Evolutionary conservation across 2,329 filamentous ascomycete species (phyloP), one percentile per base, ranked within the genome.

Genomic region (Parasarocladium wereldwijsianum): DNA sequence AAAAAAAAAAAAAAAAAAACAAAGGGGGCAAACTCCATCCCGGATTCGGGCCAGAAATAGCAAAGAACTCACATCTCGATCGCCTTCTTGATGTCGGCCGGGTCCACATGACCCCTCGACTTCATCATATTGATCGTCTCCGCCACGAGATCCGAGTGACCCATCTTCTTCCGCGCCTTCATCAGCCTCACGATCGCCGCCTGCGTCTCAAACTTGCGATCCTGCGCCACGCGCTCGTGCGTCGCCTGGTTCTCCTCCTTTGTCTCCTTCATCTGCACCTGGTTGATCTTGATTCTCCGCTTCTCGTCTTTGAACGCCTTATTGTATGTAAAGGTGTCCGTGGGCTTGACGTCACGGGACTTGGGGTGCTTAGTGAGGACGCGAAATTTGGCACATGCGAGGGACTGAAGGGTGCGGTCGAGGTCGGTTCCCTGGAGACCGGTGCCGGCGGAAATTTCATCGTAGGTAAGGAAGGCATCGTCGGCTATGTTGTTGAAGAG

Each of bases 201-300:
- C 53, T 98, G 90, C 0, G 86, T 94, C 58, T 98, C 92, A 45
- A 92, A 93, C 46, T 93, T 84, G 29, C 90, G 65, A 48, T 98
- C 90, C 31, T 81, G 79, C 0, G 76, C 77, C 4, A 98, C 83
- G 24, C 84, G 72, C 52, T 93, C 79, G 53, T 96, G 85, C 2
- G 86, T 96, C 43, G 80, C 83, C 54, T 85, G 81, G 57, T 94
- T 94, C 56, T 98, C 90, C 46, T 87, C 80, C 44, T 80, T 81
- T 1, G 90, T 96, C 57, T 98, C 90, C 56, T 90, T 92, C 29
- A 94, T 69, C 55, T 98, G 90, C 42, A 98, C 90, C 55, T 94
- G 87, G 57, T 96, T 98, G 62, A 98, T 94, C 62, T 98, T 98
- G 57, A 98, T 76, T 33, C 85, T 75, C 54, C 82, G 80, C 53